A percentile compares a stretch with the other conserved stretches of the same genome.
Conservation (phyloP, 352 stramenopile genomes). For the Plasmopara muralis region DNA sequence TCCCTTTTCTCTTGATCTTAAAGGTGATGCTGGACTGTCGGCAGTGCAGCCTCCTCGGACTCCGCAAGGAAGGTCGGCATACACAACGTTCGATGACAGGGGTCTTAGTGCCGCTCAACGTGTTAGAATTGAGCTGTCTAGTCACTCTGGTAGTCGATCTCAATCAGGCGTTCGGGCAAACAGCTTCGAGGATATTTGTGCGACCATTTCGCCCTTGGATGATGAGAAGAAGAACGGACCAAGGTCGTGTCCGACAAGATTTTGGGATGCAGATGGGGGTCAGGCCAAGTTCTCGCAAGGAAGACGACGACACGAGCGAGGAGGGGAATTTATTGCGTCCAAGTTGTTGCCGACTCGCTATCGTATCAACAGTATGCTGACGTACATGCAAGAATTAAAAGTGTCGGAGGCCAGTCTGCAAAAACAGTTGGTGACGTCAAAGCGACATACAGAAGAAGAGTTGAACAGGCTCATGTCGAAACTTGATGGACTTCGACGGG, state of each 20-base stretch:
- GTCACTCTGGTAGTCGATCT: constrained; percentile 10
- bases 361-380: constrained; percentile 54
- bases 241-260: constrained; percentile 29
- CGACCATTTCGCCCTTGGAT: constrained; percentile 9
- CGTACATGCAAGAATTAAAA: constrained; percentile 65
- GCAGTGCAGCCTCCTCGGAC: constrained; percentile 40
- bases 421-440: constrained; percentile 43
- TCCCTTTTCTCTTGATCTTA: neutral
- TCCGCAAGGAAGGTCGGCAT: constrained; percentile 25
- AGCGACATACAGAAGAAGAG: constrained; percentile 39
- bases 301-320: constrained; percentile 6
- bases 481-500: constrained; percentile 13
- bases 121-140: constrained; percentile 44
- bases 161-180: constrained; percentile 24
- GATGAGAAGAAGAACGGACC: constrained; percentile 28
- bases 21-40: neutral
- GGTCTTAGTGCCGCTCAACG: constrained; percentile 50
- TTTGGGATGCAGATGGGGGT: constrained; percentile 13
- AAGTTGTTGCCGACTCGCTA: constrained; percentile 47
- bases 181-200: constrained; percentile 25
- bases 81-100: constrained; percentile 20
- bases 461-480: constrained; percentile 24
- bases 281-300: constrained; percentile 8
- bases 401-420: constrained; percentile 49
- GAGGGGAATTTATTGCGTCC: constrained; percentile 30